Evolutionary conservation across 495 filamentous ascomycete species (phyloP), one percentile per base, ranked within the genome.

Genomic region (Daldinia grandis): DNA sequence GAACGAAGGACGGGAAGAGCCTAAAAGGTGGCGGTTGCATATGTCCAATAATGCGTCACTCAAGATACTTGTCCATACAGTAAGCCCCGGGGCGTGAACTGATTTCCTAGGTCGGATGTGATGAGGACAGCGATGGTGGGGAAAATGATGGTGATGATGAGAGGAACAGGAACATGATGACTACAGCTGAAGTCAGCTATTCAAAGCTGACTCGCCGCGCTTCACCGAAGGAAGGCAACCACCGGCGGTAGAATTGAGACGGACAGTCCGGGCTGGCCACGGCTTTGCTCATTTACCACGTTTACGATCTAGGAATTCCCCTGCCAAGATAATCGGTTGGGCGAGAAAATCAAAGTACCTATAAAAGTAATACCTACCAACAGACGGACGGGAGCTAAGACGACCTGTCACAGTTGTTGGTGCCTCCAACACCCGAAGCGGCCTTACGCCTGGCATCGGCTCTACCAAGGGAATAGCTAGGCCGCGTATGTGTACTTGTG

Each of bases 1-100:
- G 71, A 70, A 74, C 66, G 71, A 74, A 74, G 71, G 44, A 59
- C 71, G 71, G 71, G 71, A 74, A 70, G 71, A 74, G 71, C 71
- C 71, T 74, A 74, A 74, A 73, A 70, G 71, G 66, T 70, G 71
- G 67, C 66, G 71, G 71, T 66, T 74, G 63, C 67, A 66, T 66
- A 71, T 66, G 61, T 66, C 27, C 62, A 72, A 66, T 72, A 72
- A 66, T 72, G 70, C 62, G 58, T 73, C 62, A 60, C 65, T 59
- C 19, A n/a, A 64, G 50, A 58, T 40, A 63, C 63, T 25, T 72
- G 69, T 62, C 51, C 49, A 66, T 74, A 68, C 19, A 51, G 68
- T 66, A 65, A 69, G 71, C 68, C 64, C 68, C 66, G 42, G 42
- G 64, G 42, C 44, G 66, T 54, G 25, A 53, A 24, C 28, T 27